A percentile compares a stretch with the other conserved stretches of the same genome.
phyloP scores from a whole-genome alignment of 352 stramenopile genomes.

The Globisporangium radiosum region DNA sequence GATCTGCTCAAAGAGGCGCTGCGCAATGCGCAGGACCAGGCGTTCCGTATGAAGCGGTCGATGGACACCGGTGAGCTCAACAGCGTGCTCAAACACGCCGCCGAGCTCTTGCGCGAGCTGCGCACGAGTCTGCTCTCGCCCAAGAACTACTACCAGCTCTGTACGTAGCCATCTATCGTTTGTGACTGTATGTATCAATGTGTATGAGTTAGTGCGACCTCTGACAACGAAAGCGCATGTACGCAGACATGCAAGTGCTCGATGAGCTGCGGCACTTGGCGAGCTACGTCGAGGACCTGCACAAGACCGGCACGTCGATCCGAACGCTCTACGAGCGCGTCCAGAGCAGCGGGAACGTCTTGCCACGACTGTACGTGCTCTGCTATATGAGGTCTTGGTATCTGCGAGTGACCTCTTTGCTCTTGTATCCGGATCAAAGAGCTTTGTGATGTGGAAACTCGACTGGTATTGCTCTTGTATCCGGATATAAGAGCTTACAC shows the following conservation, averaged over 20 bases:
- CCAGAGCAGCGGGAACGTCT: slow-evolving; percentile 93
- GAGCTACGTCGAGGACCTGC: slow-evolving; percentile 89
- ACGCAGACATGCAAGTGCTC: slow-evolving; percentile 77
- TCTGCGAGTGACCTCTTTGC: too few relatives aligned
- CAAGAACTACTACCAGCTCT: slow-evolving; percentile 99
- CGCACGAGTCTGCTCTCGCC: slow-evolving; percentile 90
- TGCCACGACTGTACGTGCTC: slow-evolving; percentile 84
- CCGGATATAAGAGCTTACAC: not conserved
- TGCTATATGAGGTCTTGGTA: too few relatives aligned
- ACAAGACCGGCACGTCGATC: slow-evolving; percentile 75
- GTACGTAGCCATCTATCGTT: slow-evolving; percentile 47
- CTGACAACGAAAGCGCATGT: not conserved
- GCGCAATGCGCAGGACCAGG: slow-evolving; percentile 62
- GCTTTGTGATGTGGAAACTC: too few relatives aligned
- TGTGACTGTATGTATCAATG: not conserved
- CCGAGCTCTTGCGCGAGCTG: slow-evolving; percentile 80
- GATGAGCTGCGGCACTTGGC: slow-evolving; percentile 95
- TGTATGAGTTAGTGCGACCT: not conserved
- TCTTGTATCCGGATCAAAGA: not conserved
- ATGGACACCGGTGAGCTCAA: slow-evolving; percentile 68
- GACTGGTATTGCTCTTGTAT: not conserved
- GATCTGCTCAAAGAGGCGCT: slow-evolving; percentile 72
- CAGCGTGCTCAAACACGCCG: slow-evolving; percentile 72
- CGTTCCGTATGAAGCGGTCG: slow-evolving; percentile 83
- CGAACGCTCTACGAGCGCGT: slow-evolving; percentile 93